Evolutionary conservation across 176 grass and related monocot genomes (phyloP).

Genomic region (Calamus simplicifolius): DNA sequence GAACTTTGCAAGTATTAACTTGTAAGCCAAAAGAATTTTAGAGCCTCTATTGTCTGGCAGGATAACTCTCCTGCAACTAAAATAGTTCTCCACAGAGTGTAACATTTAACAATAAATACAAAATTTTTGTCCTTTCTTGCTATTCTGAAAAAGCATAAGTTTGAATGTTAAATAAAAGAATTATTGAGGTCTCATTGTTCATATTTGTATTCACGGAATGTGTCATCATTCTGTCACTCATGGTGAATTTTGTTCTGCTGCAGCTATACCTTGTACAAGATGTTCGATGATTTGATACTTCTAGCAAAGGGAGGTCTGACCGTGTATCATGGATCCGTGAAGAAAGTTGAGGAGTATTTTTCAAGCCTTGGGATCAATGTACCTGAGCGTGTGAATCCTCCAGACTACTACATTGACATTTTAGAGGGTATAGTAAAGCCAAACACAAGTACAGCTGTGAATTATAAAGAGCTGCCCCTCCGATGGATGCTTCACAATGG

Average conservation of each 20-base stretch:
- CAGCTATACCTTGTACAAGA: constrained; percentile 77
- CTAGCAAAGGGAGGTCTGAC: constrained; percentile 75
- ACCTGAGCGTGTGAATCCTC: constrained; percentile 76
- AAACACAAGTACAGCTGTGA: constrained; percentile 24
- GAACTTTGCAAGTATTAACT: no score
- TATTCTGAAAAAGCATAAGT: background rate
- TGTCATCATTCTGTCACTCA: no score
- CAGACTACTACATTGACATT: constrained; percentile 90
- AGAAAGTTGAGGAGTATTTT: constrained; percentile 87
- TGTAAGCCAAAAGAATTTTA: no score
- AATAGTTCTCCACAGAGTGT: no score
- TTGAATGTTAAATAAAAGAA: background rate
- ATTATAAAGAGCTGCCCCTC: constrained; percentile 64
- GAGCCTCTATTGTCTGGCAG: no score
- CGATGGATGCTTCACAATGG: constrained; percentile 88
- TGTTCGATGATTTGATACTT: constrained; percentile 87
- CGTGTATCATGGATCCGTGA: constrained; percentile 68
- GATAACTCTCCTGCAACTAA: no score
- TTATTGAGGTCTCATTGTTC: background rate
- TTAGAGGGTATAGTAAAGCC: constrained; percentile 78
- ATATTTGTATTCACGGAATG: no score
- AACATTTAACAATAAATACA: background rate
- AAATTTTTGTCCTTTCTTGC: background rate
- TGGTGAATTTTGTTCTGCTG: constrained; percentile 10
- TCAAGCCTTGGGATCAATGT: constrained; percentile 53